Conservation (phyloP, 1,139 yeast species). For the Geotrichum australiense region DNA sequence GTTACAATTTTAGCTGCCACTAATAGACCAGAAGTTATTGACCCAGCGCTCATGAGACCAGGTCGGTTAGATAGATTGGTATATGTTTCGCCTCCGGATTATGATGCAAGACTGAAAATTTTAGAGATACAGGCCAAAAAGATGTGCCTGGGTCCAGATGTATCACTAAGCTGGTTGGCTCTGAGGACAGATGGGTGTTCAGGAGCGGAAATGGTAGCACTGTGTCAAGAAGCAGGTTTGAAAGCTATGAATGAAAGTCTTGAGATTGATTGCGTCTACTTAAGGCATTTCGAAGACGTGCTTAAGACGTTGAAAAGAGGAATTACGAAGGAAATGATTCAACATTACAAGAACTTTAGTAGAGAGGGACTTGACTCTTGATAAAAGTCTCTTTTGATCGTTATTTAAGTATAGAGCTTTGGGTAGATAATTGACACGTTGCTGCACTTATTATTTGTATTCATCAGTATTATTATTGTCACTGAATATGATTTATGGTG, state of each 20-base stretch:
- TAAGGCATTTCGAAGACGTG: constrained; percentile 67
- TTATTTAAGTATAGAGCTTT: too few species aligned
- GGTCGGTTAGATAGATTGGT: constrained; percentile 91
- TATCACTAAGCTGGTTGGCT: constrained; percentile 50
- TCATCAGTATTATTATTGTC: too few species aligned
- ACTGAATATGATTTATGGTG: too few species aligned
- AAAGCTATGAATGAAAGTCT: constrained; percentile 79
- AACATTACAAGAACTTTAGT: constrained; percentile 65
- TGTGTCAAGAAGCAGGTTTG: constrained; percentile 93
- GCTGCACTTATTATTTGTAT: too few species aligned
- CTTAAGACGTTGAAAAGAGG: constrained; percentile 61
- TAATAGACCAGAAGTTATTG: constrained; percentile 87
- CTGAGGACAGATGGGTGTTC: constrained; percentile 76
- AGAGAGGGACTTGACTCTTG: constrained; percentile 13
- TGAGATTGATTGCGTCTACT: constrained; percentile 46
- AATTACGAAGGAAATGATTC: constrained; percentile 77
- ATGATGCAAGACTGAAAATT: constrained; percentile 68
- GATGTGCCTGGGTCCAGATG: constrained; percentile 42
- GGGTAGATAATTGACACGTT: background rate
- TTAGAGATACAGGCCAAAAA: constrained; percentile 57
- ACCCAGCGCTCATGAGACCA: constrained; percentile 85
- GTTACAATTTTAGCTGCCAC: constrained; percentile 95
- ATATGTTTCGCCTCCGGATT: constrained; percentile 88
- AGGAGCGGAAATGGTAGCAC: constrained; percentile 88
- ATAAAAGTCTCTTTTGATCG: too few species aligned